These are phyloP conservation scores for Oidium heveae DNA, from an alignment of 2,329 filamentous ascomycete species.

Conservation along the genomic window DNA sequence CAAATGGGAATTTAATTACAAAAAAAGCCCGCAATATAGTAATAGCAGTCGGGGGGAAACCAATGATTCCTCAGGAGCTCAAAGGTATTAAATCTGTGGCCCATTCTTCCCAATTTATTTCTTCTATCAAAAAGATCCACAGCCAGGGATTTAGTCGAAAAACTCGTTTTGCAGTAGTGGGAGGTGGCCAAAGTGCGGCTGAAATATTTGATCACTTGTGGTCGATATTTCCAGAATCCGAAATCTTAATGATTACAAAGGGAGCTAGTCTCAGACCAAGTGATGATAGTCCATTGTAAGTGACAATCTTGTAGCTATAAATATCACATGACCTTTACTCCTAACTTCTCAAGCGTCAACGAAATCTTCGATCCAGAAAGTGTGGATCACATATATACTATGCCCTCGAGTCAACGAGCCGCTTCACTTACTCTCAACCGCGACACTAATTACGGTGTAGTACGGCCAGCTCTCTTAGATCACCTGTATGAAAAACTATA, in stretches of 20 bases:
- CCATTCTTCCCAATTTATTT: constrained; percentile 71
- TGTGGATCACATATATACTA: constrained; percentile 51
- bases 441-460: constrained; percentile 83
- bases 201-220: constrained; percentile 89
- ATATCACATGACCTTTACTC: background rate
- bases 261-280: constrained; percentile 66
- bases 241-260: constrained; percentile 57
- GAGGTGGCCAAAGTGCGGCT: constrained; percentile 75
- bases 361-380: constrained; percentile 84
- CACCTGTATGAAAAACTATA: constrained; percentile 73
- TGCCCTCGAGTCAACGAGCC: constrained; percentile 32
- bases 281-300: constrained; percentile 88
- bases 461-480: constrained; percentile 75
- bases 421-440: constrained; percentile 41
- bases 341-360: constrained; percentile 39
- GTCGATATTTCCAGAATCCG: constrained; percentile 54
- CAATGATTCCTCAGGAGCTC: constrained; percentile 47
- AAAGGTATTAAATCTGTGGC: constrained; percentile 47
- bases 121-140: constrained; percentile 32
- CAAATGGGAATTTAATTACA: constrained; percentile 17
- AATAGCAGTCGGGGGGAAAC: constrained; percentile 39
- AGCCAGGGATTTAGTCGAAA: constrained; percentile 5
- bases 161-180: constrained; percentile 47
- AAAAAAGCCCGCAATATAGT: constrained; percentile 26
- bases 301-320: constrained; percentile 6